Conservation (phyloP, 1,284 basidiomycete species). For the Volvariella volvacea region DNA sequence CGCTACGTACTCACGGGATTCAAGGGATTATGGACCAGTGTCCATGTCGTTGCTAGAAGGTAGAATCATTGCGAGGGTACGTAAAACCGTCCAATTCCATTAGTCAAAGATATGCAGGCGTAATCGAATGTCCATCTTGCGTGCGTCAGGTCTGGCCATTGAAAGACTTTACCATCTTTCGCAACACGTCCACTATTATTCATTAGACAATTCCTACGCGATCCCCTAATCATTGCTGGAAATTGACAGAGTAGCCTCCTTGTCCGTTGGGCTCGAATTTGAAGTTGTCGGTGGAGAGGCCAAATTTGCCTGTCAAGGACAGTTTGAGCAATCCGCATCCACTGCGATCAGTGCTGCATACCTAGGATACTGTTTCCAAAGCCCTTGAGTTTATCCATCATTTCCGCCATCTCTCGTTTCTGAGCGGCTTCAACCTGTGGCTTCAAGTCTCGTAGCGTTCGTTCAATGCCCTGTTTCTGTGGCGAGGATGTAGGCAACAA, state of each 20-base stretch:
- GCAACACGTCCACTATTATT: slow-evolving; percentile 39
- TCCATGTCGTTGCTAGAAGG: slow-evolving; percentile 79
- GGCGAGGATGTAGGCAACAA: slow-evolving; percentile 55
- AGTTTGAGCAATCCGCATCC: neutral
- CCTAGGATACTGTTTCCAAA: slow-evolving; percentile 91
- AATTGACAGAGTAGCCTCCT: slow-evolving; percentile 92
- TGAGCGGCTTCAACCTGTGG: slow-evolving; percentile 69
- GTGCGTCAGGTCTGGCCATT: slow-evolving; percentile 47
- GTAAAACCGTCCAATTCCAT: slow-evolving; percentile 4
- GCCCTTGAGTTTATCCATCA: slow-evolving; percentile 90
- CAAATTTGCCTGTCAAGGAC: slow-evolving; percentile 62
- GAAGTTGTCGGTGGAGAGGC: slow-evolving; percentile 89
- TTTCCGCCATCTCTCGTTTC: slow-evolving; percentile 86
- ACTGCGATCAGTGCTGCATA: slow-evolving; percentile 16
- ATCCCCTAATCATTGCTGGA: slow-evolving; percentile 37
- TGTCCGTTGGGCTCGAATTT: slow-evolving; percentile 89
- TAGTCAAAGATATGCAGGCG: too few relatives aligned
- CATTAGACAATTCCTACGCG: slow-evolving; percentile 20
- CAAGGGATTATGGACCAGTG: slow-evolving; percentile 87
- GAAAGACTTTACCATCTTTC: slow-evolving; percentile 39
- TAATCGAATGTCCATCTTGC: slow-evolving; percentile 1
- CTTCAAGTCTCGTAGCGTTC: slow-evolving; percentile 49
- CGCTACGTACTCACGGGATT: slow-evolving; percentile 77
- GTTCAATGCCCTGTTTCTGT: slow-evolving; percentile 41
- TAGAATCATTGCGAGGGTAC: slow-evolving; percentile 73